These are phyloP conservation scores for Butyriboletus loyo DNA, from an alignment of 768 basidiomycete genomes.

Conservation along the genomic window DNA sequence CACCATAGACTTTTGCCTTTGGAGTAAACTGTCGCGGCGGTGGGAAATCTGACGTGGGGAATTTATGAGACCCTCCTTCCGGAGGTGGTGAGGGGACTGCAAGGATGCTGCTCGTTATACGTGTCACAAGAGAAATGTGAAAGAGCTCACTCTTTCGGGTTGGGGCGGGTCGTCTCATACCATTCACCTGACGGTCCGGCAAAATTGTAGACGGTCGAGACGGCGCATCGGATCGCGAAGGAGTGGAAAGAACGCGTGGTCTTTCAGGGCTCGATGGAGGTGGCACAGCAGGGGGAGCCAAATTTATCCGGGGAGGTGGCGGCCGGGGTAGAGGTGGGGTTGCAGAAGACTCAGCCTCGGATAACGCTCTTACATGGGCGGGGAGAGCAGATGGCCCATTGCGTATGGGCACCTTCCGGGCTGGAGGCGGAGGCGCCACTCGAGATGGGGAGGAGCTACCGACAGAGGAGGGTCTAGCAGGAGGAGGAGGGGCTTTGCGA, in stretches of 20 bases:
- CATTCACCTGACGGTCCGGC: slow-evolving; percentile 26
- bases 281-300: slow-evolving; percentile 15
- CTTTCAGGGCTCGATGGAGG: slow-evolving; percentile 19
- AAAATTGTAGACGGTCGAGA: slow-evolving; percentile 7
- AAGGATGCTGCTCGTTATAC: slow-evolving; percentile 13
- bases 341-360: slow-evolving; percentile 39
- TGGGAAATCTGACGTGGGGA: slow-evolving; percentile 77
- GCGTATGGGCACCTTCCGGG: slow-evolving; percentile 34
- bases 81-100: slow-evolving; percentile 59
- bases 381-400: slow-evolving; percentile 33
- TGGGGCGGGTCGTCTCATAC: slow-evolving; percentile 35
- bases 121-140: not conserved
- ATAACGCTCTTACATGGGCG: slow-evolving; percentile 42
- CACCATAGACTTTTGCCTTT: slow-evolving; percentile 53
- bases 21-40: slow-evolving; percentile 63
- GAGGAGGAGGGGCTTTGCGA: slow-evolving; percentile 42
- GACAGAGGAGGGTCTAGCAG: slow-evolving; percentile 39
- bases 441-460: slow-evolving; percentile 27
- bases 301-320: slow-evolving; percentile 24
- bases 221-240: slow-evolving; percentile 19
- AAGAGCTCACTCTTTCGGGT: slow-evolving; percentile 47
- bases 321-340: slow-evolving; percentile 32
- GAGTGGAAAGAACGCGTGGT: slow-evolving; percentile 25
- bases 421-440: slow-evolving; percentile 39
- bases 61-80: slow-evolving; percentile 63